Conservation (phyloP, 108 stramenopile genomes). For the Skeletonema marinoi region DNA sequence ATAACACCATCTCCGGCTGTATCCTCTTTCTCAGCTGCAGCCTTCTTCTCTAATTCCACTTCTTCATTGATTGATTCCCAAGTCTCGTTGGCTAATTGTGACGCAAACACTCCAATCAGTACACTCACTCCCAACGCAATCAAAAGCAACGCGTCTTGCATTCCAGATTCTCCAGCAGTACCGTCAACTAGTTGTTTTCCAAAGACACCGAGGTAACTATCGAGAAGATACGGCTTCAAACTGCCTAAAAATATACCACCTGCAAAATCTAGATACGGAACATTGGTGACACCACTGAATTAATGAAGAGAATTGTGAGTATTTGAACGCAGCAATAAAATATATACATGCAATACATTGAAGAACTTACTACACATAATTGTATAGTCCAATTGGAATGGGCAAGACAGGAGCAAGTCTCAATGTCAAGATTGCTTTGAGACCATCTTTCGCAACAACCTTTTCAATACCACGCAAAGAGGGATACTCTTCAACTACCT, state of each 20-base stretch:
- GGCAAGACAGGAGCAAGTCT: conserved; percentile 92
- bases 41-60: conserved; percentile 62
- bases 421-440: conserved; percentile 91
- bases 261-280: conserved; percentile 77
- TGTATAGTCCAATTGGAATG: conserved; percentile 94
- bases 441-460: conserved; percentile 88
- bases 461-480: conserved; percentile 89
- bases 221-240: conserved; percentile 92
- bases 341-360: too few species aligned
- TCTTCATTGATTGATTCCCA: conserved; percentile 82
- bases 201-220: conserved; percentile 87
- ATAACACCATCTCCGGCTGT: conserved; percentile 59
- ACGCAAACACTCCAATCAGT: conserved; percentile 86
- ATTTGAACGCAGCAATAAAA: too few species aligned
- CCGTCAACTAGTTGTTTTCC: conserved; percentile 82
- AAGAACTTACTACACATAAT: conserved; percentile 75
- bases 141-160: conserved; percentile 72
- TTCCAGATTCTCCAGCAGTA: conserved; percentile 39
- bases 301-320: too few species aligned
- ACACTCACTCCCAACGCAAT: conserved; percentile 76
- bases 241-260: conserved; percentile 91
- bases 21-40: conserved; percentile 21
- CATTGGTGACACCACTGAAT: conserved; percentile 76
- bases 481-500: conserved; percentile 79
- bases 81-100: conserved; percentile 83